These are phyloP conservation scores for Cladophialophora exuberans DNA, from an alignment of 2,329 filamentous ascomycete species.

Conservation along the genomic window DNA sequence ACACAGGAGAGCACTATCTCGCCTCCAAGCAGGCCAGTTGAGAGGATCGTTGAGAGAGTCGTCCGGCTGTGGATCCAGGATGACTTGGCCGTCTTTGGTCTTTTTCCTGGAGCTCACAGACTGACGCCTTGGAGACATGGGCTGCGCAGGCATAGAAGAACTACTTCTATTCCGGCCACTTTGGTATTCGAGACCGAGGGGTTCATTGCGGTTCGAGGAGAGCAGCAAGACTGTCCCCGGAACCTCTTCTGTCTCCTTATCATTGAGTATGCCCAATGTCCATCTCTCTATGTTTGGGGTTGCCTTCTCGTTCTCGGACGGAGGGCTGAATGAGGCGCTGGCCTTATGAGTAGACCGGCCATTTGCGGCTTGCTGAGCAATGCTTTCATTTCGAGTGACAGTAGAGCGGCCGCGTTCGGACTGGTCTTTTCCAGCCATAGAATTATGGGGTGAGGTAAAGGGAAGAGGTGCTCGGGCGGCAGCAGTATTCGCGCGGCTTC, in stretches of 20 bases:
- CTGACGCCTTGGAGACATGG: slow-evolving; percentile 41
- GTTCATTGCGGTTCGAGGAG: slow-evolving; percentile 64
- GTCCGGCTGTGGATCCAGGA: slow-evolving; percentile 89
- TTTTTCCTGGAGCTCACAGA: slow-evolving; percentile 64
- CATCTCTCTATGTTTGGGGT: slow-evolving; percentile 45
- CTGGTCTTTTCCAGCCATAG: slow-evolving; percentile 4
- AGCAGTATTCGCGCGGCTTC: too few species aligned
- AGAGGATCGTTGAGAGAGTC: slow-evolving; percentile 88
- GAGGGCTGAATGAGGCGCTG: slow-evolving; percentile 4
- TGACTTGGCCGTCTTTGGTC: slow-evolving; percentile 79
- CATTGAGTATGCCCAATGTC: slow-evolving; percentile 80
- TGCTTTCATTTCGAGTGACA: slow-evolving; percentile 6
- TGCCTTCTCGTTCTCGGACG: slow-evolving; percentile 15
- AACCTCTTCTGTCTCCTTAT: slow-evolving; percentile 79
- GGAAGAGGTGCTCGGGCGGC: too few species aligned
- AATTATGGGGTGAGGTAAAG: background rate
- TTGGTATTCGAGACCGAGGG: slow-evolving; percentile 64
- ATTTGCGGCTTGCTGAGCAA: background rate
- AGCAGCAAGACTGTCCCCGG: slow-evolving; percentile 70
- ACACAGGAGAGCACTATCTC: slow-evolving; percentile 78
- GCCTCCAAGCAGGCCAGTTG: slow-evolving; percentile 84
- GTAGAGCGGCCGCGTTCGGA: slow-evolving; percentile 12
- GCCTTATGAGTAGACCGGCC: background rate
- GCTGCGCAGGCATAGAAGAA: slow-evolving; percentile 55
- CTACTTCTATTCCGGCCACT: slow-evolving; percentile 45